Conservation (phyloP, 2,329 filamentous ascomycete genomes). For the Diaporthe sp. region DNA sequence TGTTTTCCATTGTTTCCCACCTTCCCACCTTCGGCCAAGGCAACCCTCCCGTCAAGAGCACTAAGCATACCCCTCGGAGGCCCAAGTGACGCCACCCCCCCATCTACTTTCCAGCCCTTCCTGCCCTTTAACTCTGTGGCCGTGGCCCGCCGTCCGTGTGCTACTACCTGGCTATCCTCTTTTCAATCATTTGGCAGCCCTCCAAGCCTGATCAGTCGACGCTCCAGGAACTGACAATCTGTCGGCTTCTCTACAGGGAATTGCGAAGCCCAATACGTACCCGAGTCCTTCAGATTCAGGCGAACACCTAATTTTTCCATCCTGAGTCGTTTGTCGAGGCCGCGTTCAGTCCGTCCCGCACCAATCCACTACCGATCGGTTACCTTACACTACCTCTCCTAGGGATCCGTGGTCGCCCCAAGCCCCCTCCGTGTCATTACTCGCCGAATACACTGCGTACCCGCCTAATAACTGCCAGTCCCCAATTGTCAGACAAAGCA, state of each 20-base stretch:
- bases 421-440: slow-evolving; percentile 47
- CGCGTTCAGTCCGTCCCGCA: slow-evolving; percentile 25
- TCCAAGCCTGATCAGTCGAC: slow-evolving; percentile 60
- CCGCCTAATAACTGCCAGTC: slow-evolving; percentile 45
- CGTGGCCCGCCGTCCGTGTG: slow-evolving; percentile 58
- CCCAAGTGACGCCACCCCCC: slow-evolving; percentile 45
- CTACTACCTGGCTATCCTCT: slow-evolving; percentile 64
- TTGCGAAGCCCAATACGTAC: slow-evolving; percentile 51
- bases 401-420: slow-evolving; percentile 30
- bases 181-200: slow-evolving; percentile 63
- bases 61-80: slow-evolving; percentile 35
- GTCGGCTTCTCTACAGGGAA: slow-evolving; percentile 56
- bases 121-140: slow-evolving; percentile 52
- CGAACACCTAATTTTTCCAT: slow-evolving; percentile 38
- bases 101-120: slow-evolving; percentile 43
- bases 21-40: slow-evolving; percentile 46
- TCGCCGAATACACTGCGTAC: slow-evolving; percentile 35
- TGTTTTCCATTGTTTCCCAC: slow-evolving; percentile 40
- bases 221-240: slow-evolving; percentile 52
- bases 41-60: slow-evolving; percentile 39
- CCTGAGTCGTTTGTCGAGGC: slow-evolving; percentile 32
- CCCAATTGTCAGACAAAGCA: slow-evolving; percentile 50
- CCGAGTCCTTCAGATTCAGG: slow-evolving; percentile 43
- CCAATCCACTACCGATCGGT: background rate
- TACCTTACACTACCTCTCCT: background rate